These are phyloP conservation scores for Mesembryanthemum crystallinum DNA, from an alignment of 148 eudicot species.

Conservation along the genomic window DNA sequence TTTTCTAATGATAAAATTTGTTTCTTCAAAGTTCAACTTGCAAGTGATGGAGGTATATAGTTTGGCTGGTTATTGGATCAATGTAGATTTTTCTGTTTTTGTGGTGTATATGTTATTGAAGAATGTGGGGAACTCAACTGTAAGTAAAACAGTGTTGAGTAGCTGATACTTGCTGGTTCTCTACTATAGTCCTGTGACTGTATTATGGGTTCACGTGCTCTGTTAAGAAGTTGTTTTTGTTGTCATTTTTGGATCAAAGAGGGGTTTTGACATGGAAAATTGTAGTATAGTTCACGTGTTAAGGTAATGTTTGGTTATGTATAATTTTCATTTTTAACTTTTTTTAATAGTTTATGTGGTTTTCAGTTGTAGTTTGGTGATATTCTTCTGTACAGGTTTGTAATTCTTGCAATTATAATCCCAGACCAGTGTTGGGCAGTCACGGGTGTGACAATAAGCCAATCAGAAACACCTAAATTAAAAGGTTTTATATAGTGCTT, in stretches of 20 bases:
- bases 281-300: conserved; percentile 33
- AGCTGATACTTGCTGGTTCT: neutral
- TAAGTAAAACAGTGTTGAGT: conserved; percentile 4
- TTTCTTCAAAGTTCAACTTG: conserved; percentile 15
- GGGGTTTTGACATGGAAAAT: conserved; percentile 13
- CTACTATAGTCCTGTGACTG: conserved; percentile 29
- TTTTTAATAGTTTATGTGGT: neutral
- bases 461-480: neutral
- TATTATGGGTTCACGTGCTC: conserved; percentile 27
- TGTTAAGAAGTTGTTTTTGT: conserved; percentile 20
- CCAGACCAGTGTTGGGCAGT: conserved; percentile 13
- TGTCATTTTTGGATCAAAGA: conserved; percentile 6
- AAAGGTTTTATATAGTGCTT: neutral
- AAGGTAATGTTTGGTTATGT: conserved; percentile 1
- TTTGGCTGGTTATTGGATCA: neutral
- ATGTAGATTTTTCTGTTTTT: neutral
- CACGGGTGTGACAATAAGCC: conserved; percentile 21
- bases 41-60: conserved; percentile 1
- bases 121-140: neutral
- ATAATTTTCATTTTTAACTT: neutral
- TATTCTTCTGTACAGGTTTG: conserved; percentile 1
- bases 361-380: conserved; percentile 24
- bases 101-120: neutral
- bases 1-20: conserved; percentile 18
- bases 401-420: conserved; percentile 2